phyloP scores from a whole-genome alignment of 2,329 filamentous ascomycete genomes.

The Scedosporium minutisporum region DNA sequence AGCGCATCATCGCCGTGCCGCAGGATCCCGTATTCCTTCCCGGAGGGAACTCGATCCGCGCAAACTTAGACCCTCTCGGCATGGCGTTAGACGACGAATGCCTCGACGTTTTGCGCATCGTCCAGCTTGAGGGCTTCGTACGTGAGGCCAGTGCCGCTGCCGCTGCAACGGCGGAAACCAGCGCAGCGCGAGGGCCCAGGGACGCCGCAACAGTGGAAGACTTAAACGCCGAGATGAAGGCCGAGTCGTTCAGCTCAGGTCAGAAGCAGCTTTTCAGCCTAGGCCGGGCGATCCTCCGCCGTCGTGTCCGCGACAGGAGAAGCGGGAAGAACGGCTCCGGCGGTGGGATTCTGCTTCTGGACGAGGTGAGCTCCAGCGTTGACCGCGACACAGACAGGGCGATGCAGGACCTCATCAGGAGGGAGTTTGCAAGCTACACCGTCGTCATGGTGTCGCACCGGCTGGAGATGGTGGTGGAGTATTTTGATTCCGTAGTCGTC shows the following conservation, averaged over 20 bases:
- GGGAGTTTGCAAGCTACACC: conserved; percentile 36
- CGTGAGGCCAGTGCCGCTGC: neutral
- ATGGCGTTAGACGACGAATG: conserved; percentile 22
- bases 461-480: conserved; percentile 12
- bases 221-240: conserved; percentile 27
- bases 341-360: conserved; percentile 27
- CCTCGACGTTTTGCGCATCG: conserved; percentile 22
- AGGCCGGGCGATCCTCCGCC: conserved; percentile 45
- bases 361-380: conserved; percentile 33
- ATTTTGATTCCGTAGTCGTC: neutral
- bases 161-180: no score
- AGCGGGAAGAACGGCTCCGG: conserved; percentile 16
- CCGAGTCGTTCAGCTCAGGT: conserved; percentile 42
- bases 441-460: conserved; percentile 41
- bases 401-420: conserved; percentile 30
- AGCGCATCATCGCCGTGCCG: conserved; percentile 39
- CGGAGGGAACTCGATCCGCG: conserved; percentile 26
- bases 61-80: conserved; percentile 32
- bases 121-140: conserved; percentile 24
- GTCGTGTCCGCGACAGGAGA: conserved; percentile 16
- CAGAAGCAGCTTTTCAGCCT: conserved; percentile 57
- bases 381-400: conserved; percentile 29
- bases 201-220: conserved; percentile 14
- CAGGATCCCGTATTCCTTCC: conserved; percentile 45
- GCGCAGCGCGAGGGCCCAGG: no score